Percentiles rank a stretch among this genome's conserved stretches.
These are phyloP conservation scores for Eucalyptus globulus DNA, from an alignment of 345 rosid genomes.

Conservation along the genomic window DNA sequence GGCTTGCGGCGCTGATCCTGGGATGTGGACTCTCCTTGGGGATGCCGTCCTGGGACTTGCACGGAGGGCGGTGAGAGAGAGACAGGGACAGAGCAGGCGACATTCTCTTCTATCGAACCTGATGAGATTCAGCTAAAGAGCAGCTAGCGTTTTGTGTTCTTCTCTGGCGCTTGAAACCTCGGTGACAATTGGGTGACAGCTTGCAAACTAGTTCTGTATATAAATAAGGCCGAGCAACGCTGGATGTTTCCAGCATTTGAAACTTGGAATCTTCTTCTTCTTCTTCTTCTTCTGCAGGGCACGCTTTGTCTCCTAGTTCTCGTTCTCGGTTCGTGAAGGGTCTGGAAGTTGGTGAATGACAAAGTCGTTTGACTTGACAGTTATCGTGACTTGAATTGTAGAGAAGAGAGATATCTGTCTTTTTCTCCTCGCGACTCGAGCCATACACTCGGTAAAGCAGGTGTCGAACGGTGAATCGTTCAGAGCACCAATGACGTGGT, in stretches of 20 bases:
- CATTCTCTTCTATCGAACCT: constrained; percentile 1
- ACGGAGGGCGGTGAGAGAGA: constrained; percentile 14
- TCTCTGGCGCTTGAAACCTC: neutral
- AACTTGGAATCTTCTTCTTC: neutral
- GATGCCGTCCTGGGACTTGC: constrained; percentile 22
- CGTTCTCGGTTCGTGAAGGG: neutral
- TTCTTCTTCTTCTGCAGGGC: neutral
- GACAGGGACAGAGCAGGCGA: constrained; percentile 27
- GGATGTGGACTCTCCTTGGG: constrained; percentile 10
- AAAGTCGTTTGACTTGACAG: neutral
- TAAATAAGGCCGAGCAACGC: neutral
- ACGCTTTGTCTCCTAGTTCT: neutral
- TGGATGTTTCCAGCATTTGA: neutral
- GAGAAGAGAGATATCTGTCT: neutral
- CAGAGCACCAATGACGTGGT: too few relatives aligned
- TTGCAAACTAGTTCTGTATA: neutral
- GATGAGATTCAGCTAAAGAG: neutral
- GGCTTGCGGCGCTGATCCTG: constrained; percentile 1
- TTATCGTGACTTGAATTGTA: neutral
- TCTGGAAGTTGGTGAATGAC: neutral
- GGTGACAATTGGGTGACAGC: neutral
- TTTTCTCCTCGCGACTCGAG: neutral
- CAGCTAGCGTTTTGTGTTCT: neutral
- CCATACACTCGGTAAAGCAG: neutral
- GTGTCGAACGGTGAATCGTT: too few relatives aligned